Percentiles rank a stretch among this genome's conserved stretches.
These are phyloP conservation scores for Moricandia arvensis DNA, from an alignment of 345 rosid genomes.

Conservation along the genomic window DNA sequence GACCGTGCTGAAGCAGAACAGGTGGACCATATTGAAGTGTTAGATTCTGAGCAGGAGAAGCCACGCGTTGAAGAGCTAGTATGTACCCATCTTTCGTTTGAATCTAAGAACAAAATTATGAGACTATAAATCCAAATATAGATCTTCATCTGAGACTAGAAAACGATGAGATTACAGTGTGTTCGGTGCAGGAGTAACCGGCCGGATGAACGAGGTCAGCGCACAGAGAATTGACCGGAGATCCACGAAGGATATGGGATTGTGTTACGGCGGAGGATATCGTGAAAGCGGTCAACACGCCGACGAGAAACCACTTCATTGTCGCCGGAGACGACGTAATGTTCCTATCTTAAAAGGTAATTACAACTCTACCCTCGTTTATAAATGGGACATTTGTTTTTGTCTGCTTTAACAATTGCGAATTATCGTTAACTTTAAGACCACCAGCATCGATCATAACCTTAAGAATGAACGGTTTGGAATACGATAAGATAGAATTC, in stretches of 20 bases:
- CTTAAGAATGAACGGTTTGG: too few relatives aligned
- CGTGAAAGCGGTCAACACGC: not conserved
- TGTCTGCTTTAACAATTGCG: too few relatives aligned
- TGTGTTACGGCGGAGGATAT: conserved; percentile 13
- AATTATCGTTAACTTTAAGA: too few relatives aligned
- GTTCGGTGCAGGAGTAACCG: conserved; percentile 76
- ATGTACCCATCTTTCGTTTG: conserved; percentile 81
- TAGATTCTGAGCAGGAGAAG: conserved; percentile 42
- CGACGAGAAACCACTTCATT: conserved; percentile 17
- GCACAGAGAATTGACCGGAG: conserved; percentile 54
- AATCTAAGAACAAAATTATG: conserved; percentile 41
- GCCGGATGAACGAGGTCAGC: conserved; percentile 56
- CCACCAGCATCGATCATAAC: too few relatives aligned
- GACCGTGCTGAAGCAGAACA: conserved; percentile 85
- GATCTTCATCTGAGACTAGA: not conserved
- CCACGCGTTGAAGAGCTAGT: conserved; percentile 75
- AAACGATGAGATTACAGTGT: conserved; percentile 50
- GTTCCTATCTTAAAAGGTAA: not conserved
- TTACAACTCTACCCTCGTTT: not conserved
- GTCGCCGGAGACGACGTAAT: conserved; percentile 7
- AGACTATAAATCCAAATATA: not conserved
- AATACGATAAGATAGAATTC: too few relatives aligned
- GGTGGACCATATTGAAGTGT: conserved; percentile 49
- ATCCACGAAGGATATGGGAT: conserved; percentile 28
- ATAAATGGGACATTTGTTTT: too few relatives aligned